Percentiles rank a stretch among this genome's conserved stretches.
These are phyloP conservation scores for Fraxinus floribunda DNA, from an alignment of 305 asterid genomes.

Conservation along the genomic window DNA sequence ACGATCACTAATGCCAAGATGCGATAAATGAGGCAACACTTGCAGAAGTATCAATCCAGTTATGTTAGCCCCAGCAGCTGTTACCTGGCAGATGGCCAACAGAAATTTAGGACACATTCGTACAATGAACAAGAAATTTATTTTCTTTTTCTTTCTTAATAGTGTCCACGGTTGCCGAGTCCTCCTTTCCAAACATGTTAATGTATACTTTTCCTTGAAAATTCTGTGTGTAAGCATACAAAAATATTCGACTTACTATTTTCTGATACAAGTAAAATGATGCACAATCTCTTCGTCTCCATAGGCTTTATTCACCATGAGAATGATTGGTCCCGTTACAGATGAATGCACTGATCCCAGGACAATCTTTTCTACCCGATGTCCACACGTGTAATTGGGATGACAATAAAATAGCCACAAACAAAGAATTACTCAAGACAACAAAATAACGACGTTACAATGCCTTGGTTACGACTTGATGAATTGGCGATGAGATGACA, in stretches of 20 bases:
- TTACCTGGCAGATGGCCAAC: slow-evolving; percentile 47
- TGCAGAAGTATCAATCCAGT: slow-evolving; percentile 76
- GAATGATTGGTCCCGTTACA: slow-evolving; percentile 67
- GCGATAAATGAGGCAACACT: slow-evolving; percentile 95
- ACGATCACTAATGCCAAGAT: slow-evolving; percentile 95
- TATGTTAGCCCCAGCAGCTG: slow-evolving; percentile 73
- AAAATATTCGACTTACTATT: background rate
- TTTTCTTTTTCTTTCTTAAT: background rate
- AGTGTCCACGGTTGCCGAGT: background rate
- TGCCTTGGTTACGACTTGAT: background rate
- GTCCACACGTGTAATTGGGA: slow-evolving; percentile 3
- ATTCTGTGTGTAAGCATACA: background rate
- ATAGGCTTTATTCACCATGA: slow-evolving; percentile 81
- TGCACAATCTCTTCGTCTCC: slow-evolving; percentile 89
- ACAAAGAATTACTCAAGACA: no score
- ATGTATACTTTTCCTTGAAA: background rate
- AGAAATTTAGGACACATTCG: background rate
- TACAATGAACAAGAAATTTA: background rate
- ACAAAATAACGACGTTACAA: background rate
- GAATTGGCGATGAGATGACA: background rate
- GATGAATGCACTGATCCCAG: slow-evolving; percentile 74
- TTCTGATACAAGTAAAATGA: background rate
- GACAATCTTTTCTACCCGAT: slow-evolving; percentile 73
- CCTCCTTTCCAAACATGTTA: background rate
- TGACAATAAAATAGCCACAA: background rate